Evolutionary conservation across 495 filamentous ascomycete species (phyloP).

Genomic region (Neurospora intermedia): DNA sequence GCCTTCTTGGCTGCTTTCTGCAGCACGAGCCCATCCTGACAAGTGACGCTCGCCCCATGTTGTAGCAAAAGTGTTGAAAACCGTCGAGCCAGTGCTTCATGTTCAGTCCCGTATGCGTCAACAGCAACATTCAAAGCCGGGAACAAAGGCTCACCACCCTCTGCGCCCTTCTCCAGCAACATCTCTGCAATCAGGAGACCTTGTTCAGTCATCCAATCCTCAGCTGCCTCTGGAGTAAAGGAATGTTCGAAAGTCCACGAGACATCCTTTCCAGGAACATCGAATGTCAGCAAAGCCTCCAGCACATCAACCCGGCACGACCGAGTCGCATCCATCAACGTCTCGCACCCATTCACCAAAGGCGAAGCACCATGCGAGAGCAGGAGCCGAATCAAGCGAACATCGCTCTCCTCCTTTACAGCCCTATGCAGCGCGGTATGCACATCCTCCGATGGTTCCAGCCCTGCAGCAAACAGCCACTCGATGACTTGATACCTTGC

Average conservation of each 20-base stretch:
- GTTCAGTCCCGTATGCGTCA: constrained; percentile 20
- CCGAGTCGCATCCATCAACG: constrained; percentile 31
- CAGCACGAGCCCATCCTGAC: constrained; percentile 29
- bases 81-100: constrained; percentile 20
- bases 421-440: constrained; percentile 29
- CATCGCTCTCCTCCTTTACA: constrained; percentile 35
- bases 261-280: constrained; percentile 25
- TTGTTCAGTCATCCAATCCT: constrained; percentile 27
- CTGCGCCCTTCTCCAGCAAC: constrained; percentile 31
- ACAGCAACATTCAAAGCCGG: constrained; percentile 27
- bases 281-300: constrained; percentile 21
- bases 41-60: constrained; percentile 28
- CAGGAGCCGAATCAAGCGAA: constrained; percentile 30
- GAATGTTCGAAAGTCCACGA: constrained; percentile 29
- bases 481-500: constrained; percentile 31
- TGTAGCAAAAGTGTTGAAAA: constrained; percentile 28
- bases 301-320: constrained; percentile 24
- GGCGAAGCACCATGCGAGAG: constrained; percentile 32
- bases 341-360: constrained; percentile 31
- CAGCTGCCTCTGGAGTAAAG: constrained; percentile 21
- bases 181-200: constrained; percentile 28
- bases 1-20: constrained; percentile 31
- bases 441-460: constrained; percentile 28
- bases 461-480: constrained; percentile 35
- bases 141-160: constrained; percentile 18